phyloP scores from a whole-genome alignment of 805 yeast genomes.

The Candida peoriensis region DNA sequence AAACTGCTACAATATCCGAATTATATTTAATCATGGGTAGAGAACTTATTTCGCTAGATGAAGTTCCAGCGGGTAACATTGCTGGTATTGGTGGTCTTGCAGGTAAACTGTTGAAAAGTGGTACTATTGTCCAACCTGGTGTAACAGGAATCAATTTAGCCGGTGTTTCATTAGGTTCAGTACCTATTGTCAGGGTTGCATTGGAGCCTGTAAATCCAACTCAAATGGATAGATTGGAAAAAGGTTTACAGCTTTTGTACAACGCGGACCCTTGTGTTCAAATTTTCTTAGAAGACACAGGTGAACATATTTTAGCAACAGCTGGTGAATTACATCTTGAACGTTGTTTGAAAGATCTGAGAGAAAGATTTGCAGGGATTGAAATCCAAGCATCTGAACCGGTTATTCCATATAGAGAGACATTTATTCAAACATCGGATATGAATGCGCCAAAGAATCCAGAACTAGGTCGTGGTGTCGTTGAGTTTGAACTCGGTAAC shows the following conservation, averaged over 20 bases:
- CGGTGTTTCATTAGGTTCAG: constrained; percentile 65
- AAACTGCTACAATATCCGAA: constrained; percentile 58
- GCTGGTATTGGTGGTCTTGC: constrained; percentile 93
- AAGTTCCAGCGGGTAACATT: constrained; percentile 91
- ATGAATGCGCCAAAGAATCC: constrained; percentile 45
- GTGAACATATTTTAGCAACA: constrained; percentile 89
- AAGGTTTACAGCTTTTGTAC: constrained; percentile 72
- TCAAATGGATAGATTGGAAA: constrained; percentile 67
- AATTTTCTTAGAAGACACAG: constrained; percentile 78
- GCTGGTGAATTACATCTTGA: constrained; percentile 97
- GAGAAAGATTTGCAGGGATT: constrained; percentile 86
- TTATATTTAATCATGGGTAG: constrained; percentile 88
- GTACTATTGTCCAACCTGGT: constrained; percentile 63
- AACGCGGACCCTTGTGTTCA: constrained; percentile 95
- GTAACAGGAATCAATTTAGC: constrained; percentile 70
- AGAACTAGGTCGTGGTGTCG: constrained; percentile 44
- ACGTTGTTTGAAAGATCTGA: constrained; percentile 86
- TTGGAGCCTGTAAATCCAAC: constrained; percentile 90
- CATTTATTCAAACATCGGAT: constrained; percentile 50
- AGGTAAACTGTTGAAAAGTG: constrained; percentile 76
- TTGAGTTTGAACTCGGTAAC: constrained; percentile 47
- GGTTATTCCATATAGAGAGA: constrained; percentile 90
- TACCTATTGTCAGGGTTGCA: constrained; percentile 93
- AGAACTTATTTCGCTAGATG: constrained; percentile 69
- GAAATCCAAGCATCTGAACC: constrained; percentile 87